Conservation (phyloP, 2,329 filamentous ascomycete species). For the Fusarium sp. region DNA sequence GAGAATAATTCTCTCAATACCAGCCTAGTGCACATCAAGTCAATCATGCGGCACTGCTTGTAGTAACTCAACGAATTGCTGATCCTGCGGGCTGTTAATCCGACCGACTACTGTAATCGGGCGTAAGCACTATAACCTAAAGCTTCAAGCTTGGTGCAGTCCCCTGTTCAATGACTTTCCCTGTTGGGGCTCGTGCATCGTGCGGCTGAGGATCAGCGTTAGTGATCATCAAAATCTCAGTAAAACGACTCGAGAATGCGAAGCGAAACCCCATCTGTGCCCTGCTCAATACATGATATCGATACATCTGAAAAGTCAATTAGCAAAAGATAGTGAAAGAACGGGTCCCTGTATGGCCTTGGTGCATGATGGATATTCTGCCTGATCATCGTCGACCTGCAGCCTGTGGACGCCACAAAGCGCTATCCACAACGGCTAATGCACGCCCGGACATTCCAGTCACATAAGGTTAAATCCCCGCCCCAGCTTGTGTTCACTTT, state of each 20-base stretch:
- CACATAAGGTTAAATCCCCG: not conserved
- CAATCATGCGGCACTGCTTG: not conserved
- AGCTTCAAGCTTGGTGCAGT: not conserved
- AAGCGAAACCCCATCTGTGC: fast-evolving
- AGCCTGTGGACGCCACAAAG: not conserved
- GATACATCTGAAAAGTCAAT: fast-evolving
- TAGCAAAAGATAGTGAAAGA: fast-evolving
- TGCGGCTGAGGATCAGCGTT: constrained; percentile 13
- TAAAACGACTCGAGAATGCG: fast-evolving
- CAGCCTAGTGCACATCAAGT: fast-evolving
- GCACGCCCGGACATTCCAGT: not conserved
- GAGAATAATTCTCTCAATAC: not conserved
- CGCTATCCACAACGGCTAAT: not conserved
- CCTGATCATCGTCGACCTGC: not conserved
- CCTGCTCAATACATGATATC: too few species aligned
- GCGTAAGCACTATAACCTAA: not conserved
- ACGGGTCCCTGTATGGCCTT: fast-evolving
- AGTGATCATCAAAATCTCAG: not conserved
- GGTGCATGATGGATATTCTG: not conserved
- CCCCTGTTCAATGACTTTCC: not conserved
- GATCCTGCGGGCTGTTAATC: not conserved
- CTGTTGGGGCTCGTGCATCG: not conserved
- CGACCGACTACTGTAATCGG: not conserved
- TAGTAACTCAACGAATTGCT: not conserved
- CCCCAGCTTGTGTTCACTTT: not conserved